Evolutionary conservation across 2,329 filamentous ascomycete species (phyloP).

Genomic region (Cercospora zeae-maydis): DNA sequence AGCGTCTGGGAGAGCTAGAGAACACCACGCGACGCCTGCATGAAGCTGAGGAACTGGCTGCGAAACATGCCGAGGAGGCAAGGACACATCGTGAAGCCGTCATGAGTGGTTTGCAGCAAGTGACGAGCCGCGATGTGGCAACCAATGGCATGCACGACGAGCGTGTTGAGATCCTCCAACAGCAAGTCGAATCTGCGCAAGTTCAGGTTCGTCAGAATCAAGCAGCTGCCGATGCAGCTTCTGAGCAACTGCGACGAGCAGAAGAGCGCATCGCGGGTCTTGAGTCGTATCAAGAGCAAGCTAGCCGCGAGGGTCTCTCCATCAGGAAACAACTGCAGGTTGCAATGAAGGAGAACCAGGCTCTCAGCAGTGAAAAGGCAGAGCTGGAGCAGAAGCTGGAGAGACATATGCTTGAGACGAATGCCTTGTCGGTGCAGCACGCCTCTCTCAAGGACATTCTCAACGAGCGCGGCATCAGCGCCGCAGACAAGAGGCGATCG

Average conservation of each 20-base stretch:
- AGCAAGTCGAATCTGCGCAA: slow-evolving; percentile 75
- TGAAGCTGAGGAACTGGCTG: slow-evolving; percentile 83
- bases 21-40: slow-evolving; percentile 68
- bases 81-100: slow-evolving; percentile 79
- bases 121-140: slow-evolving; percentile 54
- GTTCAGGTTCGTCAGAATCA: slow-evolving; percentile 83
- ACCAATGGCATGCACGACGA: slow-evolving; percentile 53
- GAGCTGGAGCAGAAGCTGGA: slow-evolving; percentile 80
- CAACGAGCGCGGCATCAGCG: slow-evolving; percentile 80
- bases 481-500: slow-evolving; percentile 66
- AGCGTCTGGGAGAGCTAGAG: slow-evolving; percentile 72
- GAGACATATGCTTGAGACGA: slow-evolving; percentile 86
- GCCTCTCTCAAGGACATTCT: slow-evolving; percentile 90
- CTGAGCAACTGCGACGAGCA: slow-evolving; percentile 83
- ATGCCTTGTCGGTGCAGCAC: slow-evolving; percentile 87
- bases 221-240: slow-evolving; percentile 77
- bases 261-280: slow-evolving; percentile 96
- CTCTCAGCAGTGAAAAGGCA: slow-evolving; percentile 73
- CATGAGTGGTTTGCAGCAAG: slow-evolving; percentile 74
- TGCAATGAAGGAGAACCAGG: slow-evolving; percentile 76
- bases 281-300: slow-evolving; percentile 95
- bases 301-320: slow-evolving; percentile 84
- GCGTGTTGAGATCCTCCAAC: slow-evolving; percentile 69
- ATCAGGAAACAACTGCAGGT: slow-evolving; percentile 87
- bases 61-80: slow-evolving; percentile 84